Evolutionary conservation across 1,284 basidiomycete genomes (phyloP).

Genomic region (Agaricales sp.): DNA sequence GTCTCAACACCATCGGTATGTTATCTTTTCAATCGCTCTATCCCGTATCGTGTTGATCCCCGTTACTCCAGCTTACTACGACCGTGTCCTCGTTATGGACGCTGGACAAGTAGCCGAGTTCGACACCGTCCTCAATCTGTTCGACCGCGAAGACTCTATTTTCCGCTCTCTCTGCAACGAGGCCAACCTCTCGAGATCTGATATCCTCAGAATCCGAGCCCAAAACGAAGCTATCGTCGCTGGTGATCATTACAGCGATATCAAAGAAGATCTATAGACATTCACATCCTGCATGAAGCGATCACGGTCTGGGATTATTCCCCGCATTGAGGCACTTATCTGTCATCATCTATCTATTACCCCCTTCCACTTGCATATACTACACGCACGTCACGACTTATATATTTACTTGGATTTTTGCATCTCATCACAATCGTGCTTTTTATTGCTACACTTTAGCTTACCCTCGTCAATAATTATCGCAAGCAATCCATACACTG

Average conservation of each 20-base stretch:
- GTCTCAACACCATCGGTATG: conserved; percentile 65
- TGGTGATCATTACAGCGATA: neutral
- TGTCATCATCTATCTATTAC: too few species aligned
- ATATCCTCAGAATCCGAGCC: conserved; percentile 27
- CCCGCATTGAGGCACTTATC: too few species aligned
- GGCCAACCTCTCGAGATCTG: conserved; percentile 37
- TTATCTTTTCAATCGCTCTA: conserved; percentile 9
- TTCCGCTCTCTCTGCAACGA: conserved; percentile 49
- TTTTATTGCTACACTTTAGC: too few species aligned
- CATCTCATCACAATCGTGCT: too few species aligned
- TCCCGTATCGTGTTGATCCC: conserved; percentile 2
- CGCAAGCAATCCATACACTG: too few species aligned
- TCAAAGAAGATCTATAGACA: too few species aligned
- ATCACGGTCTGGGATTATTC: too few species aligned
- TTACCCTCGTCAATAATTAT: too few species aligned
- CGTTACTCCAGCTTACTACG: conserved; percentile 46
- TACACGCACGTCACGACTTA: too few species aligned
- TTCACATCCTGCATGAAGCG: too few species aligned
- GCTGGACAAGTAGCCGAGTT: conserved; percentile 41
- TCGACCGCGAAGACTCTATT: conserved; percentile 36
- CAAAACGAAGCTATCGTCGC: neutral
- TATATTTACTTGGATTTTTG: too few species aligned
- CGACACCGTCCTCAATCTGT: conserved; percentile 50
- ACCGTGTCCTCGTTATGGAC: conserved; percentile 71
- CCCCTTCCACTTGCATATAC: too few species aligned